Percentiles rank a stretch among this genome's conserved stretches.
phyloP scores from a whole-genome alignment of 1,284 basidiomycete genomes.

The Pseudozyma tsukubaensis region DNA sequence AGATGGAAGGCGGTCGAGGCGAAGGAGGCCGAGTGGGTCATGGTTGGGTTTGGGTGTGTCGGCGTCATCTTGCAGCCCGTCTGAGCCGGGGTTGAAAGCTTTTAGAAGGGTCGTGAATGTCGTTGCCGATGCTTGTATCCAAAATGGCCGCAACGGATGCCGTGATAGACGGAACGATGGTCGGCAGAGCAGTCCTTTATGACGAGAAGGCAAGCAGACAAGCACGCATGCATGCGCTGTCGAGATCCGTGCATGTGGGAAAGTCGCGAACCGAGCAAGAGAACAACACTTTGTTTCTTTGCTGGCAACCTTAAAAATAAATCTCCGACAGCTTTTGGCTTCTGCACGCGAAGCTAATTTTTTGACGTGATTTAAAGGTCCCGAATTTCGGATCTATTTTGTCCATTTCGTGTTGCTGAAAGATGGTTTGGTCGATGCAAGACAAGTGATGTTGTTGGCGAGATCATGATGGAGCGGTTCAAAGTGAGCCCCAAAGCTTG shows the following conservation, averaged over 20 bases:
- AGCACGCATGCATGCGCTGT: slow-evolving; percentile 2
- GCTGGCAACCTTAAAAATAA: slow-evolving; percentile 16
- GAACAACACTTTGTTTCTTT: slow-evolving; percentile 17
- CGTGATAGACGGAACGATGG: not conserved
- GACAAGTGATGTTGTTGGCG: too few relatives aligned
- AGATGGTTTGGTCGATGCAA: too few relatives aligned
- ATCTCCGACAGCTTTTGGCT: not conserved
- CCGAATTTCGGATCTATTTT: not conserved
- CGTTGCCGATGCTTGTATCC: too few relatives aligned
- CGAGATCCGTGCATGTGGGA: slow-evolving; percentile 18
- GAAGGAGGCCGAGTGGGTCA: slow-evolving; percentile 15
- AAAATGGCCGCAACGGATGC: too few relatives aligned
- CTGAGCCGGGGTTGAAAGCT: not conserved
- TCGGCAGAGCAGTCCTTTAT: not conserved
- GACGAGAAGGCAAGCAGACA: not conserved
- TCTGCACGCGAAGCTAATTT: not conserved
- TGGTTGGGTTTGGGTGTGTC: not conserved
- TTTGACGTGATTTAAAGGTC: not conserved
- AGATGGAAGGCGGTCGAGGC: slow-evolving; percentile 27
- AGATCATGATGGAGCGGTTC: not conserved
- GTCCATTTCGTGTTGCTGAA: not conserved
- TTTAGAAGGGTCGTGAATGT: too few relatives aligned
- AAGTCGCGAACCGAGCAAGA: not conserved
- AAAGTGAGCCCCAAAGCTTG: slow-evolving; percentile 56
- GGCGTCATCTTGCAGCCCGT: not conserved